Conservation (phyloP, 2,329 filamentous ascomycete species). For the Lizonia empirigonia region DNA sequence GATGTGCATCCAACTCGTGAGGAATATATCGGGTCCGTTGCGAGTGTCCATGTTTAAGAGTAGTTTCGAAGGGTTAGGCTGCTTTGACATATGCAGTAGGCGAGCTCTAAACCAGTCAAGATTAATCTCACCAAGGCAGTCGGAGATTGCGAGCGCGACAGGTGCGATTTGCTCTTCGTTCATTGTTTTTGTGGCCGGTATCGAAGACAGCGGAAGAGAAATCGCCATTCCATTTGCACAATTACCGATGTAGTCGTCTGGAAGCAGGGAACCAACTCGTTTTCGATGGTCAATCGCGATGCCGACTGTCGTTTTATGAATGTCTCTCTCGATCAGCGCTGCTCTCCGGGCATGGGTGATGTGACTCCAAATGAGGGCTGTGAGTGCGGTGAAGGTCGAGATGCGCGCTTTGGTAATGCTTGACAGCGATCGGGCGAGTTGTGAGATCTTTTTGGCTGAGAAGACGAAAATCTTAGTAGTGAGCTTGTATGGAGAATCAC, state of each 20-base stretch:
- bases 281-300: constrained; percentile 16
- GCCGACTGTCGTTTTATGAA: constrained; percentile 18
- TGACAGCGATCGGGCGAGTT: neutral
- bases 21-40: constrained; percentile 35
- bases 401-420: neutral
- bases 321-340: neutral
- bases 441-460: neutral
- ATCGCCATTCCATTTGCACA: constrained; percentile 12
- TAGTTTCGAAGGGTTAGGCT: constrained; percentile 8
- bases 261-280: neutral
- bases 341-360: constrained; percentile 22
- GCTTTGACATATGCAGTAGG: constrained; percentile 12
- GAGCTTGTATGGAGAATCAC: neutral
- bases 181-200: neutral
- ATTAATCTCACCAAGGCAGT: neutral
- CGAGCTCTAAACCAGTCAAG: constrained; percentile 20
- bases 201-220: neutral
- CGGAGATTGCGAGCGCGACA: neutral
- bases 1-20: constrained; percentile 39
- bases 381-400: constrained; percentile 24
- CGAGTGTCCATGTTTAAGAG: constrained; percentile 5
- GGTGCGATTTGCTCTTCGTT: neutral
- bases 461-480: constrained; percentile 6
- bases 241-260: constrained; percentile 15
- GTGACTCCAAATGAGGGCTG: constrained; percentile 28